Base-by-base conservation (phyloP, 768 basidiomycete genomes). In the Tulasnella calospora region DNA sequence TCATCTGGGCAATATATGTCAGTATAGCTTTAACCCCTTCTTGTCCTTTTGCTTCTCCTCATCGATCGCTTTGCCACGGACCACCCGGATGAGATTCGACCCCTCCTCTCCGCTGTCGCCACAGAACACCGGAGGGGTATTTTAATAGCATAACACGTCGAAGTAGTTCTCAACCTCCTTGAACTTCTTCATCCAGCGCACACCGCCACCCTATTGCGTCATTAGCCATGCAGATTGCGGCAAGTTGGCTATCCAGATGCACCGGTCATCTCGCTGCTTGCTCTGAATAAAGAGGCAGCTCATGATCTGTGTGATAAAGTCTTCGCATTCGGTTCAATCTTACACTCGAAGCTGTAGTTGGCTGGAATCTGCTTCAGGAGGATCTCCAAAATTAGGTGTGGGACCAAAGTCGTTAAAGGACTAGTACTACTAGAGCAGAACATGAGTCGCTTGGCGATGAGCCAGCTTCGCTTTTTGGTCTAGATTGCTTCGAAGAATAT, bases 231-330 rank as follows among this genome's bases (percentile, higher is more conserved):
- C 61, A 35, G 17, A 30, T 27, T 5, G 61, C 61, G 1, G 30
- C 61, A 10, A 67, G 21, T 67, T 30, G 10, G 61, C 61, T n/a
- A n/a, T n/a, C n/a, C n/a, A n/a, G 30, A 67, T 35, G 30, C 61
- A 67, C 61, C 35, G 23, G 30, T 67, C 61, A 7, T 67, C 61
- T 35, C 61, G 30, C 61, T 27, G 30, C 27, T 67, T 67, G 3
- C 61, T 30, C 17, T 67, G 61, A 27, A 81, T 4, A 80, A 79
- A 27, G 21, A 6, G 13, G 35, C 13, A 33, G 61, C 61, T 17
- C 7, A n/a, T n/a, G n/a, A n/a, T n/a, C n/a, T n/a, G n/a, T n/a
- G n/a, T n/a, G 61, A 67, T 35, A 2, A 67, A 51, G 21, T 51
- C 47, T 51, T 51, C 47, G 10, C 47, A 44, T 15, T 44, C 41